Percentiles rank a stretch among this genome's conserved stretches.
These are phyloP conservation scores for Thinopyrum elongatum DNA, from an alignment of 176 grass and related monocot genomes.

Conservation along the genomic window DNA sequence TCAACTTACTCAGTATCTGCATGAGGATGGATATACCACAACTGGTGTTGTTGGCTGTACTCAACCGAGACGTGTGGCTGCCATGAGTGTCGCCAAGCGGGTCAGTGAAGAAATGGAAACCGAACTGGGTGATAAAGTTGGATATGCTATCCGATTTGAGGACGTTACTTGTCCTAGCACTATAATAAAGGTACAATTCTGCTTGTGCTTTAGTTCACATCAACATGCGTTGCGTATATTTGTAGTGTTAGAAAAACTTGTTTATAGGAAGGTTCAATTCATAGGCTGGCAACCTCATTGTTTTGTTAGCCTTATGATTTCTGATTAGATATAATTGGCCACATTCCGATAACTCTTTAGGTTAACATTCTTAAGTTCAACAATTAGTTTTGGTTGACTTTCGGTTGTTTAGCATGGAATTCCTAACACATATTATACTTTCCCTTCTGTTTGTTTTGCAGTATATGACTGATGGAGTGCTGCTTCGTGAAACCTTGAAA, in stretches of 20 bases:
- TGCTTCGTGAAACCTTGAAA: conserved; percentile 97
- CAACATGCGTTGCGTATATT: neutral
- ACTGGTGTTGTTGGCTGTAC: conserved; percentile 86
- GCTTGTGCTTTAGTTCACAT: neutral
- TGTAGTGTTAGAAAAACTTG: conserved; percentile 16
- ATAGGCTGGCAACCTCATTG: neutral
- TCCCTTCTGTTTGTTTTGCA: conserved; percentile 43
- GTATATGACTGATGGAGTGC: conserved; percentile 99
- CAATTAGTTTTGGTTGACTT: neutral
- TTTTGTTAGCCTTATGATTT: conserved; percentile 8
- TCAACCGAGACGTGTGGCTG: conserved; percentile 98
- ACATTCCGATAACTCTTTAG: conserved; percentile 2
- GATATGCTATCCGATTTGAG: conserved; percentile 97
- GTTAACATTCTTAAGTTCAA: neutral
- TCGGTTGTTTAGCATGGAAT: neutral
- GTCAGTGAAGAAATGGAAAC: conserved; percentile 98
- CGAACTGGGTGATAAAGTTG: conserved; percentile 90
- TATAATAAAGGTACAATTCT: conserved; percentile 78
- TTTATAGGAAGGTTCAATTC: neutral
- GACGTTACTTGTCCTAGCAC: conserved; percentile 84
- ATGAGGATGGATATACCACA: conserved; percentile 94
- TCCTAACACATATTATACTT: conserved; percentile 14
- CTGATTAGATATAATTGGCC: neutral
- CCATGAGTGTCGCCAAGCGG: conserved; percentile 98
- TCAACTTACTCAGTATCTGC: conserved; percentile 91